Base-by-base conservation (phyloP, 768 basidiomycete species). In the Boletus tomentosulus region DNA sequence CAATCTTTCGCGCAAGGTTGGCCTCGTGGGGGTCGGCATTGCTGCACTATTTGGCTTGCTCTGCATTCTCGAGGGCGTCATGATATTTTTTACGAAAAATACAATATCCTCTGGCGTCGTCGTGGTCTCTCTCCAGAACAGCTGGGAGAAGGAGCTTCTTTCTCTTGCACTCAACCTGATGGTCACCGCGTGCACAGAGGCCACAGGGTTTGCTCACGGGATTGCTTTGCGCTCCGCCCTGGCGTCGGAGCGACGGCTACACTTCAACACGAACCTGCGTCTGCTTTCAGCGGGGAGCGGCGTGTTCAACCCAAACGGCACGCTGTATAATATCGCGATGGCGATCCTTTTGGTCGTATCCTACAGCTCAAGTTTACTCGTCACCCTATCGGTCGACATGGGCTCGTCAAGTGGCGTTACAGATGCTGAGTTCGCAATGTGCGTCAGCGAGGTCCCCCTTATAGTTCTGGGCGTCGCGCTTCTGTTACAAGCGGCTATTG, bases 281-380 rank as follows among this genome's bases (percentile, higher is more conserved):
- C 50, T 71, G 27, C 58, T 69, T 3, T 57, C 63, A 10, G 67
- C 69, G 3, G 51, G 50, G 16, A 33, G 34, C 3, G 58, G 66
- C 3, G 54, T 27, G 33, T 52, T 56, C 6, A 65, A 55, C 35
- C 59, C 69, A 9, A 70, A 65, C 10, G 66, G 67, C 43, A 58
- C 59, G 5, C 2, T 46, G 8, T 64, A 50, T 2, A 70, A 63
- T 15, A 1, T 57, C 8, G 11, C 62, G 35, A 67, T 67, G 68
- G 56, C 61, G 27, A 41, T 67, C 41, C 60, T 69, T 24, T 65
- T 71, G 51, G 50, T 70, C 45, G 49, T 67, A 12, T 69, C 69
- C 30, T 69, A 67, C 25, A 59, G 58, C 28, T 69, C 68, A 12
- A 57, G 62, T 46, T 55, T 61, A 9, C 68, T 70, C 15, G 62